These are phyloP conservation scores for Wickerhamiella galacta DNA, from an alignment of 805 yeast genomes.

Conservation along the genomic window DNA sequence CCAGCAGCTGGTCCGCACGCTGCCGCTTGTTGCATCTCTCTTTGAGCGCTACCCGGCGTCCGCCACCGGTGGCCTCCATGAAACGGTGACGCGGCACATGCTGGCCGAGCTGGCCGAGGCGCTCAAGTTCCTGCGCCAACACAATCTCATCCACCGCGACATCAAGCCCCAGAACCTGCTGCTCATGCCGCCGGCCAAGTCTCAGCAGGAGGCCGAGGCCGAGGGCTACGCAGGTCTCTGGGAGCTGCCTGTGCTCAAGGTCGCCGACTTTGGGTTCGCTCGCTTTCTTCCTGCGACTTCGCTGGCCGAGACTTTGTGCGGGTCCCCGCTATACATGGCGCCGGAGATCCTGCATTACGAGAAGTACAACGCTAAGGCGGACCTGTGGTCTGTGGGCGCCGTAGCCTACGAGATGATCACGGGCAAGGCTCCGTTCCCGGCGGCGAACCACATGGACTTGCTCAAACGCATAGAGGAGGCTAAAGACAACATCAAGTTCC, in stretches of 20 bases:
- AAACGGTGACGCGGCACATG: conserved; percentile 64
- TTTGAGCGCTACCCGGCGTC: conserved; percentile 76
- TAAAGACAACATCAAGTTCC: conserved; percentile 64
- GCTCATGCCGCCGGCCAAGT: conserved; percentile 64
- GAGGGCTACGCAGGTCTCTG: conserved; percentile 57
- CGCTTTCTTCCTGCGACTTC: conserved; percentile 84
- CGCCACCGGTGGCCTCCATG: conserved; percentile 59
- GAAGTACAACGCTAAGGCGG: conserved; percentile 94
- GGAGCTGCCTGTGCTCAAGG: conserved; percentile 78
- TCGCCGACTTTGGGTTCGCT: conserved; percentile 97
- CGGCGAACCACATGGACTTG: conserved; percentile 82
- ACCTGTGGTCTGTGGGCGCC: conserved; percentile 96
- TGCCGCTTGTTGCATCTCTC: conserved; percentile 63
- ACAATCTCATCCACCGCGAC: conserved; percentile 84
- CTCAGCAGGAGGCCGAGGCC: conserved; percentile 40
- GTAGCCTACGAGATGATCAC: conserved; percentile 89
- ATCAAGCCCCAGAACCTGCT: conserved; percentile 82
- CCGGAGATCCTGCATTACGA: conserved; percentile 91
- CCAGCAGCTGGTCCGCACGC: conserved; percentile 49
- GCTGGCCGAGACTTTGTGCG: conserved; percentile 93
- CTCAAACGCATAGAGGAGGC: conserved; percentile 71
- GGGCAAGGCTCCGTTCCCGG: conserved; percentile 93
- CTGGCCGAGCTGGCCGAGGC: conserved; percentile 77
- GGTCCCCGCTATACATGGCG: conserved; percentile 96
- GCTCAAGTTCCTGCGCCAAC: conserved; percentile 59